These are phyloP conservation scores for Colletotrichum spinosum DNA, from an alignment of 2,329 filamentous ascomycete genomes.

Conservation along the genomic window DNA sequence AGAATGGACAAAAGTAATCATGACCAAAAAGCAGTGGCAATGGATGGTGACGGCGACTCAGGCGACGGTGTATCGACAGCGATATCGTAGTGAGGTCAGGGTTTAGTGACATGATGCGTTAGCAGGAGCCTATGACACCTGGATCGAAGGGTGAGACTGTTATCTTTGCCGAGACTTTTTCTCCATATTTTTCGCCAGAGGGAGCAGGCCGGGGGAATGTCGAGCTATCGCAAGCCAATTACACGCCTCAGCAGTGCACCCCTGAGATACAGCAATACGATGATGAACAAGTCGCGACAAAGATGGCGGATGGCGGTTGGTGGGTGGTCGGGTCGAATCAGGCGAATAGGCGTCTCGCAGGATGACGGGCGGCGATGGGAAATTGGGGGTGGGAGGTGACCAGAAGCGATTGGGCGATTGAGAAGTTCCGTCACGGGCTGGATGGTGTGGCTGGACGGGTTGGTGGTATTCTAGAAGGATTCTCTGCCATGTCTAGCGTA, in stretches of 20 bases:
- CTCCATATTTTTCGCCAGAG: constrained; percentile 27
- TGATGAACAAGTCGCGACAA: constrained; percentile 3
- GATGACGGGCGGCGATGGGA: constrained; percentile 11
- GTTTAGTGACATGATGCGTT: constrained; percentile 1
- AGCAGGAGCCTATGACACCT: constrained; percentile 27
- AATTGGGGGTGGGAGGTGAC: constrained; percentile 14
- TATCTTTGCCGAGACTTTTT: constrained; percentile 37
- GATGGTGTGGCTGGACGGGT: constrained; percentile 22
- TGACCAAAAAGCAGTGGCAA: constrained; percentile 17
- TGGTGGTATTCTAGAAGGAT: constrained; percentile 35
- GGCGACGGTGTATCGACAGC: background rate
- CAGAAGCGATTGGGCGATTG: background rate
- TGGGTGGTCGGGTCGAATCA: background rate
- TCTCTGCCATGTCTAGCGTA: constrained; percentile 15
- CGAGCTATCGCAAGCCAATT: constrained; percentile 30
- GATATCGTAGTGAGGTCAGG: constrained; percentile 15
- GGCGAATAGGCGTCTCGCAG: background rate
- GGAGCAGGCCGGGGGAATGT: constrained; percentile 2
- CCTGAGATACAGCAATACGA: constrained; percentile 12
- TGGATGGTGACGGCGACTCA: constrained; percentile 10
- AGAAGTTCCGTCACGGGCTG: background rate
- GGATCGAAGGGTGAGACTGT: constrained; percentile 14
- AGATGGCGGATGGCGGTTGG: background rate
- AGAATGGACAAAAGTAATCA: background rate
- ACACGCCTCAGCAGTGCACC: constrained; percentile 11